These are phyloP conservation scores for Solanum paucissectum DNA, from an alignment of 257 asterid species.

Conservation along the genomic window DNA sequence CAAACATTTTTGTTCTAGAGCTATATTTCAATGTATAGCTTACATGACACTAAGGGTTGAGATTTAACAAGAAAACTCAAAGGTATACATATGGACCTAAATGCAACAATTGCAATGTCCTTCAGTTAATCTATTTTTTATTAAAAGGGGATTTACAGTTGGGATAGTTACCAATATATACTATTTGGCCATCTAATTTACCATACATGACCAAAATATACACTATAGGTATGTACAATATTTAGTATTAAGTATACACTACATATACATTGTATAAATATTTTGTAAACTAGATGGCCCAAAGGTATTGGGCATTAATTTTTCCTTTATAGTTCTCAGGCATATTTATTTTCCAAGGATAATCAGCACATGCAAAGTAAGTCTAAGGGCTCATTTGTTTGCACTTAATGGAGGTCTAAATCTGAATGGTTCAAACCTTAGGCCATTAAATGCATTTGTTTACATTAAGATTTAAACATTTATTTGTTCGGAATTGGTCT, in stretches of 20 bases:
- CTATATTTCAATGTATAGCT: not conserved
- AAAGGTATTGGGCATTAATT: not conserved
- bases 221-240: not conserved
- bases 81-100: not conserved
- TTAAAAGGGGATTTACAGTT: not conserved
- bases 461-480: not conserved
- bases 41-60: not conserved
- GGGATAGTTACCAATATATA: not conserved
- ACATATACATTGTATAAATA: not conserved
- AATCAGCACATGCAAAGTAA: not conserved
- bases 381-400: not conserved
- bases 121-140: not conserved
- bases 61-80: not conserved
- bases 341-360: not conserved
- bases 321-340: not conserved
- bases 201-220: not conserved
- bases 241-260: not conserved
- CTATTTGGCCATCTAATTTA: not conserved
- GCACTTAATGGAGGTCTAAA: not conserved
- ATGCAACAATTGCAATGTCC: not conserved
- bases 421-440: not conserved
- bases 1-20: not conserved
- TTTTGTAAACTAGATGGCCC: not conserved
- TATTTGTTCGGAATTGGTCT: not conserved
- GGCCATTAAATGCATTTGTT: not conserved